These are phyloP conservation scores for Rachicladosporium sp. DNA, from an alignment of 2,329 filamentous ascomycete genomes.

Conservation along the genomic window DNA sequence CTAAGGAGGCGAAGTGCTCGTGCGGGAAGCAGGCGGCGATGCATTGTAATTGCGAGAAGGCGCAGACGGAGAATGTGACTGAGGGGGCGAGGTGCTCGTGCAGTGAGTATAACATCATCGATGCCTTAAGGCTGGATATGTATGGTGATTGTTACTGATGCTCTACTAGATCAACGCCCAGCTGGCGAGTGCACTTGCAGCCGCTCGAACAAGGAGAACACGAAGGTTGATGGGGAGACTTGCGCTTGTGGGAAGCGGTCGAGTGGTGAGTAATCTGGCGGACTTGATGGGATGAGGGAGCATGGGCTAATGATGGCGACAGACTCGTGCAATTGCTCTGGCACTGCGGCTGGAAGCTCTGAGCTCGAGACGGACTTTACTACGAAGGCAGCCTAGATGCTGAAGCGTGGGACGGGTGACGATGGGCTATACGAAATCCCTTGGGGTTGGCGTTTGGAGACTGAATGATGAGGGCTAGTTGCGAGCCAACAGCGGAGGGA, in stretches of 20 bases:
- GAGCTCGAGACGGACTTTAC: slow-evolving; percentile 79
- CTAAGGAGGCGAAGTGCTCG: slow-evolving; percentile 56
- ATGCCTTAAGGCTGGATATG: too few relatives aligned
- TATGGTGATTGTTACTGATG: too few relatives aligned
- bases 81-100: slow-evolving; percentile 70
- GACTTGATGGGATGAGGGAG: neutral
- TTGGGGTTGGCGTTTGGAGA: too few relatives aligned
- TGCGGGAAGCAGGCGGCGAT: slow-evolving; percentile 82
- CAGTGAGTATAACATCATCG: too few relatives aligned
- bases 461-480: too few relatives aligned
- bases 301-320: neutral
- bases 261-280: slow-evolving; percentile 40
- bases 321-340: slow-evolving; percentile 58
- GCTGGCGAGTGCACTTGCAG: slow-evolving; percentile 75
- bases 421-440: too few relatives aligned
- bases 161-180: slow-evolving; percentile 48
- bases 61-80: slow-evolving; percentile 60
- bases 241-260: slow-evolving; percentile 70
- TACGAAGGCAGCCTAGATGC: slow-evolving; percentile 35
- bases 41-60: slow-evolving; percentile 73
- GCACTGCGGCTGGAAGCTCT: slow-evolving; percentile 48
- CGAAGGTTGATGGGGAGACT: slow-evolving; percentile 43
- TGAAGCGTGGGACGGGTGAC: too few relatives aligned
- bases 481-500: too few relatives aligned
- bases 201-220: slow-evolving; percentile 58